Conservation (phyloP, 345 rosid species). For the Eutrema yunnanense region DNA sequence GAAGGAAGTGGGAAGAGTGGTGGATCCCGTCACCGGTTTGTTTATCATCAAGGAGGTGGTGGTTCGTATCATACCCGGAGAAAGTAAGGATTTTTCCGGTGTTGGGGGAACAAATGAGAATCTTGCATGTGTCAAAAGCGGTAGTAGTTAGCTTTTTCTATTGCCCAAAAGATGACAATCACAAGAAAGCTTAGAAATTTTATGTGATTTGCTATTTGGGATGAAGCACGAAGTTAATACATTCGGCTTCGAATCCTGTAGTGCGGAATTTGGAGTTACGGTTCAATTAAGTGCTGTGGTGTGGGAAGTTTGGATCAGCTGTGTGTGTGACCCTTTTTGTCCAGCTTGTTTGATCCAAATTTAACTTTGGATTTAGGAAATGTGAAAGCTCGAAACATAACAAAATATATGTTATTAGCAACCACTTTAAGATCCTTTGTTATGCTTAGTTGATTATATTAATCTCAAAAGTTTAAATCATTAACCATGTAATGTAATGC, state of each 20-base stretch:
- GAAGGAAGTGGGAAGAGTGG: slow-evolving; percentile 53
- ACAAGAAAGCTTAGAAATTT: neutral
- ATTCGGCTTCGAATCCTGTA: neutral
- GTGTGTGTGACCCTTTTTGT: neutral
- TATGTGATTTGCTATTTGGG: neutral
- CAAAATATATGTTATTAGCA: neutral
- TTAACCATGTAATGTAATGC: no score
- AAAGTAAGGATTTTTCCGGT: slow-evolving; percentile 37
- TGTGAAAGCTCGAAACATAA: neutral
- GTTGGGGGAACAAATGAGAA: neutral
- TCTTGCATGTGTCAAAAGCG: neutral
- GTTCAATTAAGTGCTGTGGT: neutral
- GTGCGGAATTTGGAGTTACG: neutral
- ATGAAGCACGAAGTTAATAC: neutral
- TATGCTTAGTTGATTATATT: neutral
- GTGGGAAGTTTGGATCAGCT: slow-evolving; percentile 7
- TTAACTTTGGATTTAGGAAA: slow-evolving; percentile 5
- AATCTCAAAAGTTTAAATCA: neutral
- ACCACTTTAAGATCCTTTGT: neutral
- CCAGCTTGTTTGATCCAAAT: slow-evolving; percentile 10
- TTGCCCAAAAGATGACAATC: neutral
- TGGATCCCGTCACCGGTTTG: slow-evolving; percentile 67
- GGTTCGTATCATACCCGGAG: slow-evolving; percentile 62
- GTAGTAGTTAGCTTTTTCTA: neutral
- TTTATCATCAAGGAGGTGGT: slow-evolving; percentile 63